These are phyloP conservation scores for Blastocystis sp. DNA, from an alignment of 352 stramenopile genomes.

Conservation along the genomic window DNA sequence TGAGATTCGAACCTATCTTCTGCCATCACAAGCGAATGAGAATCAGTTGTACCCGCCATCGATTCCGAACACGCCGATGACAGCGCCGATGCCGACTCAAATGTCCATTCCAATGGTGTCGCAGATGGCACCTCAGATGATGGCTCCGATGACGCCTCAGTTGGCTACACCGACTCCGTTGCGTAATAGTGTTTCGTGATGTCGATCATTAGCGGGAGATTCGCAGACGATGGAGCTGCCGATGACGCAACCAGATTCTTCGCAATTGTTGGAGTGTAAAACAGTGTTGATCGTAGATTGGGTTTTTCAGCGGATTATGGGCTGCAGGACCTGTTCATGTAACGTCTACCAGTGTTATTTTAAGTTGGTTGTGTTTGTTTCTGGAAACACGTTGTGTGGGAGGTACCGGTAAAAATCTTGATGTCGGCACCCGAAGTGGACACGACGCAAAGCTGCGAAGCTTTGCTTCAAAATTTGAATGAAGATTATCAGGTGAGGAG, in stretches of 20 bases:
- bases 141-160: not conserved
- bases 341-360: too few species aligned
- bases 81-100: not conserved
- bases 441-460: slow-evolving; percentile 42
- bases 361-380: slow-evolving; percentile 5
- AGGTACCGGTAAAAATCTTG: not conserved
- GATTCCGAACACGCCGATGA: not conserved
- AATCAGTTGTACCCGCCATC: not conserved
- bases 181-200: not conserved
- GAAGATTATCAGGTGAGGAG: slow-evolving; percentile 52
- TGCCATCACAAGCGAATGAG: not conserved
- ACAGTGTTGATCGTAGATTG: not conserved
- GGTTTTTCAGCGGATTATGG: slow-evolving; percentile 16
- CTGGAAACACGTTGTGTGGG: not conserved
- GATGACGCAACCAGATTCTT: not conserved
- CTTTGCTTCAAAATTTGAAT: slow-evolving; percentile 57
- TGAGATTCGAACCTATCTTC: slow-evolving; percentile 43
- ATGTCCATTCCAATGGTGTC: not conserved
- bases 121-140: too few species aligned
- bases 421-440: slow-evolving; percentile 8
- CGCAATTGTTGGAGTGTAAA: not conserved
- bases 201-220: not conserved
- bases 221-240: not conserved
- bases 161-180: not conserved
- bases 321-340: slow-evolving; percentile 36